Base-by-base conservation (phyloP, 805 yeast species). In the Candida endomychidarum region DNA sequence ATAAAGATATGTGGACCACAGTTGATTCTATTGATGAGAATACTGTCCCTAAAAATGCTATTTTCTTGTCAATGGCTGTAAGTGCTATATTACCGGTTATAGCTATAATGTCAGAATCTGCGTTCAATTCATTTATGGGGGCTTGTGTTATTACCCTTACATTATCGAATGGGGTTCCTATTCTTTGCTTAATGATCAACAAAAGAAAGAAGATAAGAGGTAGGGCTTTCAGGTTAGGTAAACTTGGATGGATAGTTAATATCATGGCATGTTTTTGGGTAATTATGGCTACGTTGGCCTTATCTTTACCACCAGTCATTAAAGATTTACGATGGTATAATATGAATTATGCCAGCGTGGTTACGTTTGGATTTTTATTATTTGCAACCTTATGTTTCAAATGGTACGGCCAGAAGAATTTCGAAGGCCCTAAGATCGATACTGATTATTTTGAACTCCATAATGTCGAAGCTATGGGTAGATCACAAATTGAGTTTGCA, bases 51-150 rank as follows among this genome's bases (percentile, higher is more conserved):
- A 77, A 76, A 48, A 80, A 85, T 55, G 84, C 93, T 0, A 67
- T 85, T 18, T 58, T 80, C 29, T 61, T 84, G 31, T 79, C 87
- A 11, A 80, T 83, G 72, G 74, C 62, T 0, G 77, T 83, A 15
- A 76, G 86, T 21, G 74, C 74, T 14, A 40, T 77, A 2, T 60
- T 86, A 33, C 86, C 90, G 1, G 57, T 81, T 6, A 65, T 86
- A 28, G 83, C 90, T 2, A 61, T 86, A 31, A 59, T 86, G 1
- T 83, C 91, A 0, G 67, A 80, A 4, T 77, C 89, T 6, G 89
- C 93, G 0, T 83, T 86, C 60, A 83, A 83, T 58, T 89, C 95
- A 3, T 86, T 86, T 58, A 78, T 86, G 65, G 93, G 95, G 0
- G 81, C 90, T 12, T 81, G 91, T 8, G 93, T 87, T 2, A 73